Evolutionary conservation across 2,329 filamentous ascomycete genomes (phyloP), one percentile per base, ranked within the genome.

Genomic region (Orbilia brochopaga): DNA sequence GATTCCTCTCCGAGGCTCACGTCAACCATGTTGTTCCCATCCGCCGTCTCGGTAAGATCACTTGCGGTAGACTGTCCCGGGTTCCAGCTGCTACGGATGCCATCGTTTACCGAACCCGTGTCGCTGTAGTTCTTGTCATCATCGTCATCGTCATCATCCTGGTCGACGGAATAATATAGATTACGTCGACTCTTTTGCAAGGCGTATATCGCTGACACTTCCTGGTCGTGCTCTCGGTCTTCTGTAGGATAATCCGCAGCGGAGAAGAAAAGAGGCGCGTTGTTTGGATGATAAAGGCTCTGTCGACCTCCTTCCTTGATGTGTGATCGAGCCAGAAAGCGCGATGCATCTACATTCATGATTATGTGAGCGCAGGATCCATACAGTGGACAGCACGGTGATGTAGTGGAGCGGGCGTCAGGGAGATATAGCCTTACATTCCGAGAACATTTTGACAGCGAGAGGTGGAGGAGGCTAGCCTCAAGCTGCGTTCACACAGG

Each of bases 301-400:
- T 75, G 73, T 19, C 77, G 73, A 62, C 73, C 79, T 60, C 70
- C 79, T 74, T 75, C 80, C 75, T 35, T 79, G 75, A 60, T 78
- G 73, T 96, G 92, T 75, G 92, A 97, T 85, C 97, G 94, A 73
- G 92, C 91, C 77, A 99, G 87, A 80, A 99, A 99, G 76, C 89
- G 89, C 76, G 93, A 97, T 78, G 94, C 94, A 88, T 97, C 94
- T 97, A 59, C 54, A 59, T 54, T 74, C 74, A 74, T 74, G 75
- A 74, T 55, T 48, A 62, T 60, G 46, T 57, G 56, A 55, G 30
- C 55, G 24, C n/a, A 48, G 63, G 65, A 62, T 37, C 58, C 51
- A n/a, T 21, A 53, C 37, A 30, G 17, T 58, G 52, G 42, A 24
- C 53, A 21, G 15, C 35, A 37, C 23, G 61, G 23, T 13, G 19